phyloP scores from a whole-genome alignment of 1,284 basidiomycete species.

The Athelia psychrophila region DNA sequence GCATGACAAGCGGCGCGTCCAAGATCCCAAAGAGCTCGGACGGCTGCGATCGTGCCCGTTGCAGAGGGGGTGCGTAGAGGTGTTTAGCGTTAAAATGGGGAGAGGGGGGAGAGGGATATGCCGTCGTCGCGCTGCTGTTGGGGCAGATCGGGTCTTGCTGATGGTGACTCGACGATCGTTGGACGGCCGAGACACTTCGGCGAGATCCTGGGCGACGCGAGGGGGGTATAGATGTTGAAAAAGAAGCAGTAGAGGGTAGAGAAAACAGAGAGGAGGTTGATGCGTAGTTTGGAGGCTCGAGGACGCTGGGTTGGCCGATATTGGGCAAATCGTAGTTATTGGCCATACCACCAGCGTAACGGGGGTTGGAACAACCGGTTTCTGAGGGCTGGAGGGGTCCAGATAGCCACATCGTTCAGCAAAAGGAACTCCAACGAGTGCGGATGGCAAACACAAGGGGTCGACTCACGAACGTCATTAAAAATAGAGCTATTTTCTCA shows the following conservation, averaged over 20 bases:
- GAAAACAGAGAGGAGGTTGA: neutral
- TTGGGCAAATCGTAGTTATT: neutral
- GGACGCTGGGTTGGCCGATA: neutral
- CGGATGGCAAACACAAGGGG: neutral
- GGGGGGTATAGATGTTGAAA: neutral
- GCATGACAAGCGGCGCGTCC: slow-evolving; percentile 30
- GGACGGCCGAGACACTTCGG: neutral
- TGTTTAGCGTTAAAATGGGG: slow-evolving; percentile 26
- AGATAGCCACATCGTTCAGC: neutral
- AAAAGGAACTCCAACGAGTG: neutral
- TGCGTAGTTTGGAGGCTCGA: neutral
- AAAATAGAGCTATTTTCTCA: neutral
- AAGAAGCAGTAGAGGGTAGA: neutral
- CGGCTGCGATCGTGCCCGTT: slow-evolving; percentile 13
- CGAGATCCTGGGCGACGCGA: neutral
- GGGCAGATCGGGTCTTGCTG: neutral
- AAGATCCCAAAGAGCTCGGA: slow-evolving; percentile 21
- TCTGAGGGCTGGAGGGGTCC: neutral
- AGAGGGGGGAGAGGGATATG: slow-evolving; percentile 37
- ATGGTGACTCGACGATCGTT: neutral
- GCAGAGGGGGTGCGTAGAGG: slow-evolving; percentile 28
- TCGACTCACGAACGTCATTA: neutral
- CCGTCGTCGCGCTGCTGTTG: neutral
- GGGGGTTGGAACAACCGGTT: neutral
- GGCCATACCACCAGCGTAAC: neutral